Base-by-base conservation (phyloP, 176 grass and related monocot genomes). In the Rhipidocladum racemiflorum region DNA sequence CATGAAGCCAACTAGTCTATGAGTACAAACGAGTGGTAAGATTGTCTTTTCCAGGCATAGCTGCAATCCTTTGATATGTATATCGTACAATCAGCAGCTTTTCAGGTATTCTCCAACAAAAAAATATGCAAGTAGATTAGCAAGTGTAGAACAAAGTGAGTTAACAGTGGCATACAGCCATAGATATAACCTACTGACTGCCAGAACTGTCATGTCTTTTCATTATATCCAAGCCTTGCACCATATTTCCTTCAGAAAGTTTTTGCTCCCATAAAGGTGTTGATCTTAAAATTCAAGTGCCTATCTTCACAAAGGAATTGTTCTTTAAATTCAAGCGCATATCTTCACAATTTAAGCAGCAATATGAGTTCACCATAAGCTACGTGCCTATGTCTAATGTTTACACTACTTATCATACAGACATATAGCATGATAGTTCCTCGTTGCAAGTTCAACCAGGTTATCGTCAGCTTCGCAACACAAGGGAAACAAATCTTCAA, bases 401-500 rank as follows among this genome's bases (percentile, higher is more conserved):
- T 36, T 38, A 85, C 14, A 17, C 15, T 73, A 46, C 67, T 65
- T 56, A 59, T 73, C 16, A 44, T 78, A 85, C 7, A 85, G 5
- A 13, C 0, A 70, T 29, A 79, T 35, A 30, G 21, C 11, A 32
- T 65, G 48, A 46, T 54, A 69, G 24, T 63, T 62, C 62, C 32
- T 68, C 10, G 20, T 62, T 53, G 6, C 59, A 10, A 67, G 34
- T 42, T 79, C 53, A 79, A 59, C 25, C 15, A 34, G 63, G 70
- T 11, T 75, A 14, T 44, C 17, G 27, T 76, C 46, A 70, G 56
- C 17, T 70, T 70, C 20, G 54, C 28, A 70, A 34, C 25, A 68
- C 20, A 28, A 44, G 24, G 7, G 42, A 68, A 43, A 9, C 48
- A 75, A 21, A 61, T 29, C 5, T 27, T 75, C 24, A 69, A 42